These are phyloP conservation scores for Stenogyne calaminthoides DNA, from an alignment of 305 asterid genomes.

Conservation along the genomic window DNA sequence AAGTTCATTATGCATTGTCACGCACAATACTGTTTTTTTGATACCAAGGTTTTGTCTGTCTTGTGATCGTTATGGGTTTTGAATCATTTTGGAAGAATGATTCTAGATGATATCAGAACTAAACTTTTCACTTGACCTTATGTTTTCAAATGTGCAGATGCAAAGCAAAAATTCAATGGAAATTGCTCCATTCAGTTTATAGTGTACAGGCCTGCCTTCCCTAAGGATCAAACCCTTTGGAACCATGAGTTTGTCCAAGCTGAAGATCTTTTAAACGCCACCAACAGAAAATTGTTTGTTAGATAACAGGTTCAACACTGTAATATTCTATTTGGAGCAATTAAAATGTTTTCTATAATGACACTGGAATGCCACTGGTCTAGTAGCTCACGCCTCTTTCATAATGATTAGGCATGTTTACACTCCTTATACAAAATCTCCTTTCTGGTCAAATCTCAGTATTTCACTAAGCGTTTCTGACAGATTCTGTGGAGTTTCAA, in stretches of 20 bases:
- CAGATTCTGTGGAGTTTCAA: conserved; percentile 88
- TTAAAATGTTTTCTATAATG: conserved; percentile 2
- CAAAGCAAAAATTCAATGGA: conserved; percentile 69
- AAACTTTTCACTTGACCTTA: conserved; percentile 17
- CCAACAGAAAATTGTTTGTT: conserved; percentile 67
- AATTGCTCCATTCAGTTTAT: conserved; percentile 79
- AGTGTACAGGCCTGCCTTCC: conserved; percentile 89
- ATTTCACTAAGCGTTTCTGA: conserved; percentile 4
- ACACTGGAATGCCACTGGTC: no score
- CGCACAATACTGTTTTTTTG: conserved; percentile 1
- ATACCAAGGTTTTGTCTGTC: conserved; percentile 21
- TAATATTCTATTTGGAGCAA: conserved; percentile 9
- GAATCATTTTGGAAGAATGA: conserved; percentile 18
- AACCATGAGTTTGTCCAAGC: conserved; percentile 90
- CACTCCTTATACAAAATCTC: background rate
- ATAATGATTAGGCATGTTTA: no score
- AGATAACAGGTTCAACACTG: conserved; percentile 66
- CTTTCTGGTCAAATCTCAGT: conserved; percentile 4
- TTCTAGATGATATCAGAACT: conserved; percentile 14
- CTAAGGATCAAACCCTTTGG: conserved; percentile 94
- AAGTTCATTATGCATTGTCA: conserved; percentile 3
- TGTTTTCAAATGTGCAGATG: conserved; percentile 53
- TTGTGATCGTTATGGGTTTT: conserved; percentile 17
- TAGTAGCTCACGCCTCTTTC: no score
- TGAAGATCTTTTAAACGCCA: conserved; percentile 71